Percentiles rank a stretch among this genome's conserved stretches.
Evolutionary conservation across 2,329 filamentous ascomycete genomes (phyloP).

Genomic region (Thermothelomyces thermophilus): DNA sequence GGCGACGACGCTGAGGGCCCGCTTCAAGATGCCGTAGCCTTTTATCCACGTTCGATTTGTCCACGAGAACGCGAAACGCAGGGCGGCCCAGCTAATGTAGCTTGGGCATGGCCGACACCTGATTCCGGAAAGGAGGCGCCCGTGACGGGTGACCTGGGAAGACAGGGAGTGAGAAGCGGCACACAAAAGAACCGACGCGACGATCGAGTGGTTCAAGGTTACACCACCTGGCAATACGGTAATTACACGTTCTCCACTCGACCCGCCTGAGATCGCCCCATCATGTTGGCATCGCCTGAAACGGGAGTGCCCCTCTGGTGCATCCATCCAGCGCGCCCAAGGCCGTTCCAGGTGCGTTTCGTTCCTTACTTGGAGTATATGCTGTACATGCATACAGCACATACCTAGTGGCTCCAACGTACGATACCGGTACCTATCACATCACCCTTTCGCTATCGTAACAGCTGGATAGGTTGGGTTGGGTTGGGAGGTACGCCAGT

Average conservation of each 20-base stretch:
- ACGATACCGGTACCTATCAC: no score
- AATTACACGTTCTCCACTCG: not conserved
- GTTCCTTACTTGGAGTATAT: not conserved
- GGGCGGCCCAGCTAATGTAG: conserved; percentile 3
- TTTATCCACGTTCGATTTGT: not conserved
- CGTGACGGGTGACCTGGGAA: not conserved
- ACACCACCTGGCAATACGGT: conserved; percentile 5
- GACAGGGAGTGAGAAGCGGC: not conserved
- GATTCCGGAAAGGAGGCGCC: no score
- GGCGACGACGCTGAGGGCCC: not conserved
- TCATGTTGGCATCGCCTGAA: not conserved
- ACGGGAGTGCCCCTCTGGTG: not conserved
- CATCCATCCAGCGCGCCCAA: not conserved
- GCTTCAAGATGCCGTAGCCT: not conserved
- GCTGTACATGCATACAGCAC: no score
- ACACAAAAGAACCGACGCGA: not conserved
- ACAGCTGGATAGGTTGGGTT: no score
- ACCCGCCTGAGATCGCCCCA: not conserved
- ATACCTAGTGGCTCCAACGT: no score
- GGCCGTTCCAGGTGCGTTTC: not conserved
- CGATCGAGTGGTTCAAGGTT: not conserved
- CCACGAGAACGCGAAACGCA: not conserved
- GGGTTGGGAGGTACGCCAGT: no score
- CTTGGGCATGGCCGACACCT: conserved; percentile 1
- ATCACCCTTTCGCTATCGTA: not conserved